phyloP scores from a whole-genome alignment of 306 rosid genomes.

The Fragaria ananassa region DNA sequence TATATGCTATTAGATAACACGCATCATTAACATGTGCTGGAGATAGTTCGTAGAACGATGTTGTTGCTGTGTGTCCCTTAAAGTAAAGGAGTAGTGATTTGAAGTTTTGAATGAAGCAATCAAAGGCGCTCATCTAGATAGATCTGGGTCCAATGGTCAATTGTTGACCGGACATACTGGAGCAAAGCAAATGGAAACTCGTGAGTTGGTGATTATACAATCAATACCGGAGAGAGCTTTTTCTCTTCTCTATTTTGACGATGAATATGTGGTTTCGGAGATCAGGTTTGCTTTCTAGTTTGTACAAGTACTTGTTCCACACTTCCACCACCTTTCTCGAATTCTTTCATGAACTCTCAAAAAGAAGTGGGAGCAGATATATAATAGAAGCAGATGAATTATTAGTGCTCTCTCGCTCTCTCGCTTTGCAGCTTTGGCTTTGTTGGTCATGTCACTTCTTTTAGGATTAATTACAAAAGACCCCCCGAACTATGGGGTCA shows the following conservation, averaged over 20 bases:
- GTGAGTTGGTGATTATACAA: neutral
- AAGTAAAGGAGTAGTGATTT: neutral
- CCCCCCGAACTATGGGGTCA: too few species aligned
- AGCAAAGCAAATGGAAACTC: slow-evolving; percentile 10
- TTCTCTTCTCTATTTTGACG: neutral
- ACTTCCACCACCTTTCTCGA: slow-evolving; percentile 13
- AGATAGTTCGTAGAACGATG: neutral
- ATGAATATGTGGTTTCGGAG: neutral
- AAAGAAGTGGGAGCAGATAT: slow-evolving; percentile 8
- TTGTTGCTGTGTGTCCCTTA: neutral
- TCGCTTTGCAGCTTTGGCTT: slow-evolving; percentile 22
- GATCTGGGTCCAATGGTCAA: neutral
- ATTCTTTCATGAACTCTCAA: slow-evolving; percentile 11
- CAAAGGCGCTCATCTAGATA: neutral
- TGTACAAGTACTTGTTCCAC: neutral
- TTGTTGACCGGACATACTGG: neutral
- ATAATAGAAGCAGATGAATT: slow-evolving; percentile 4
- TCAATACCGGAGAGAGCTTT: neutral
- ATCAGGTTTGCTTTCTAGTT: neutral
- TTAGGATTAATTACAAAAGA: too few species aligned
- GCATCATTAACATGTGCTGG: neutral
- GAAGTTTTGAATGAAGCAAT: neutral
- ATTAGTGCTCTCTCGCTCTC: slow-evolving; percentile 5
- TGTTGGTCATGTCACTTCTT: slow-evolving; percentile 59
- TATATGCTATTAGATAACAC: too few species aligned